Evolutionary conservation across 2,329 filamentous ascomycete genomes (phyloP).

Genomic region (Neonectria neomacrospora): DNA sequence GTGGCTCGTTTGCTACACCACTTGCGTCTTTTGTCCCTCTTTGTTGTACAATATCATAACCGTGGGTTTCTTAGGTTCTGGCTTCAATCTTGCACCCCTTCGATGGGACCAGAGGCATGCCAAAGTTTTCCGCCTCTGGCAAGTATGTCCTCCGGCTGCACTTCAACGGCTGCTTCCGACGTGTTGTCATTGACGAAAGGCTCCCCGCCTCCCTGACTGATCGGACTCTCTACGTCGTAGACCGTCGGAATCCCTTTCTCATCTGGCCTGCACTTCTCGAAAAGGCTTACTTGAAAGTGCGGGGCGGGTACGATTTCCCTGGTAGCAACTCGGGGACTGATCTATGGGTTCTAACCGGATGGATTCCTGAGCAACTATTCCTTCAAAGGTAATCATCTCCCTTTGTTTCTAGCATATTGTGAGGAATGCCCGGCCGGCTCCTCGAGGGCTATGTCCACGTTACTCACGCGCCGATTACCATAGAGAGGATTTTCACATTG

Average conservation of each 20-base stretch:
- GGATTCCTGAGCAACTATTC: constrained; percentile 97
- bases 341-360: constrained; percentile 90
- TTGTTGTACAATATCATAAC: constrained; percentile 12
- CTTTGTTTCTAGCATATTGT: neutral
- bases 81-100: constrained; percentile 80
- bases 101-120: constrained; percentile 66
- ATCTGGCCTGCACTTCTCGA: constrained; percentile 94
- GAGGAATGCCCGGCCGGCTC: neutral
- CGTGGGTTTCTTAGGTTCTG: constrained; percentile 66
- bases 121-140: constrained; percentile 77
- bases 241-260: constrained; percentile 81
- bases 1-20: neutral
- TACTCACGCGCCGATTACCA: constrained; percentile 20
- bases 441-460: neutral
- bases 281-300: constrained; percentile 95
- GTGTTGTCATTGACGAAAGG: constrained; percentile 88
- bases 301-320: constrained; percentile 96
- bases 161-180: constrained; percentile 93
- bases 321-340: constrained; percentile 98
- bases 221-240: constrained; percentile 86
- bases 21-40: neutral
- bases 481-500: constrained; percentile 82
- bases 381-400: constrained; percentile 72
- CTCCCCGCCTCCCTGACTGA: constrained; percentile 81
- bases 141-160: constrained; percentile 94